These are phyloP conservation scores for Coemansia sp. DNA, from an alignment of 192 early-diverging fungal genomes.

Conservation along the genomic window DNA sequence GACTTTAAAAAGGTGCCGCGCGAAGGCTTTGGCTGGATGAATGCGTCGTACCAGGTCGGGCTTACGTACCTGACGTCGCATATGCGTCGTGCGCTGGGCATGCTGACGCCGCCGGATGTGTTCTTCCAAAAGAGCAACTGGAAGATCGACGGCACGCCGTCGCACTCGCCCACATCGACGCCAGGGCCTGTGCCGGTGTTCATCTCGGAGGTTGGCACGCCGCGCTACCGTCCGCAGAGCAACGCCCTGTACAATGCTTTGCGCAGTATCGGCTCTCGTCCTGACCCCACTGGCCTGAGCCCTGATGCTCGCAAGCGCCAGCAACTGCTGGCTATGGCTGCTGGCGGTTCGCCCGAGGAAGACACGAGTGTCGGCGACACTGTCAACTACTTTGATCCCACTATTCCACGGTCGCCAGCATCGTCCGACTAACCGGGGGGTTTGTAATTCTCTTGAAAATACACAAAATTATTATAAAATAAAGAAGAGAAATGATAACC, in stretches of 20 bases:
- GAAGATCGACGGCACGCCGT: constrained; percentile 39
- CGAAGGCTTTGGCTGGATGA: constrained; percentile 99
- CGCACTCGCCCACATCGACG: constrained; percentile 42
- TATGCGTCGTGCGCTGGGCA: constrained; percentile 76
- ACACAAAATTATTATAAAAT: too few species aligned
- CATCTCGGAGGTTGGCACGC: constrained; percentile 30
- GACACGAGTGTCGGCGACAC: constrained; percentile 13
- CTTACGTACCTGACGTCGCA: constrained; percentile 69
- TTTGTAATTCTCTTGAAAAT: too few species aligned
- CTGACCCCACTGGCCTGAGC: background rate
- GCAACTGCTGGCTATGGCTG: background rate
- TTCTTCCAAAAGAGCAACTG: constrained; percentile 59
- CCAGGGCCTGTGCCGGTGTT: constrained; percentile 38
- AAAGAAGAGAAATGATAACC: too few species aligned
- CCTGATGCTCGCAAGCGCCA: background rate
- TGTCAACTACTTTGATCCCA: too few species aligned
- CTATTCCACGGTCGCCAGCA: too few species aligned
- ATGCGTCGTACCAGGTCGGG: constrained; percentile 85
- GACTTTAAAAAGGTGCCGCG: constrained; percentile 92
- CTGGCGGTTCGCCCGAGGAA: constrained; percentile 11
- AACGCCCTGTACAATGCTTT: constrained; percentile 28
- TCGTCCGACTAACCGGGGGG: too few species aligned
- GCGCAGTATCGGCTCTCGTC: background rate
- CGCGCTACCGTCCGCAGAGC: constrained; percentile 21
- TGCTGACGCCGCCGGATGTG: constrained; percentile 67